Percentiles rank a stretch among this genome's conserved stretches.
These are phyloP conservation scores for Agrostemma githago DNA, from an alignment of 148 eudicot genomes.

Conservation along the genomic window DNA sequence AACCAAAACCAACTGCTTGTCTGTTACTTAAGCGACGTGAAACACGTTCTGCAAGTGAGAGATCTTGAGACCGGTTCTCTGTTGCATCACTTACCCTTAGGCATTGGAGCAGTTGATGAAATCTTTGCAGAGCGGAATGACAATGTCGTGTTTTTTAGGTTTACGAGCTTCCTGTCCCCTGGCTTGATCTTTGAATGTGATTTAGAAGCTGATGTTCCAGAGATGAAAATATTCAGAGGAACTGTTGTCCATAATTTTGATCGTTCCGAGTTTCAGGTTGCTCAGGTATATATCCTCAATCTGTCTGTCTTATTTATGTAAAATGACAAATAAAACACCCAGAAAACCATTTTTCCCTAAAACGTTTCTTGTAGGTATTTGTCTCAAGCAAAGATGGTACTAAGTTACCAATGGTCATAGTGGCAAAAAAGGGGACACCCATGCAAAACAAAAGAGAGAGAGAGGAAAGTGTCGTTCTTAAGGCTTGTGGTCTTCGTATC, in stretches of 20 bases:
- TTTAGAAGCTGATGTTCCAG: constrained; percentile 48
- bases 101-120: constrained; percentile 71
- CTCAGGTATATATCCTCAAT: constrained; percentile 47
- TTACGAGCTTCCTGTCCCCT: constrained; percentile 85
- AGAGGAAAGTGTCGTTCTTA: no score
- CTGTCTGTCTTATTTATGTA: neutral
- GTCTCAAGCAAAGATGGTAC: constrained; percentile 84
- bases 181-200: constrained; percentile 73
- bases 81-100: constrained; percentile 68
- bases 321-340: no score
- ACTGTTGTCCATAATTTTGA: constrained; percentile 75
- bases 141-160: constrained; percentile 51
- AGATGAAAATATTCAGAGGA: constrained; percentile 67
- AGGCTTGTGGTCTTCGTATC: no score
- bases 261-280: constrained; percentile 63
- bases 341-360: no score
- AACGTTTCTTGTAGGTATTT: constrained; percentile 46
- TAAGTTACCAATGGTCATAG: constrained; percentile 73
- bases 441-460: no score
- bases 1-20: constrained; percentile 61
- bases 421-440: constrained; percentile 66
- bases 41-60: constrained; percentile 70
- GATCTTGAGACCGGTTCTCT: constrained; percentile 67
- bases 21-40: constrained; percentile 81
- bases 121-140: constrained; percentile 73